Base-by-base conservation (phyloP, 2,329 filamentous ascomycete genomes). In the Dactylellina sp. region DNA sequence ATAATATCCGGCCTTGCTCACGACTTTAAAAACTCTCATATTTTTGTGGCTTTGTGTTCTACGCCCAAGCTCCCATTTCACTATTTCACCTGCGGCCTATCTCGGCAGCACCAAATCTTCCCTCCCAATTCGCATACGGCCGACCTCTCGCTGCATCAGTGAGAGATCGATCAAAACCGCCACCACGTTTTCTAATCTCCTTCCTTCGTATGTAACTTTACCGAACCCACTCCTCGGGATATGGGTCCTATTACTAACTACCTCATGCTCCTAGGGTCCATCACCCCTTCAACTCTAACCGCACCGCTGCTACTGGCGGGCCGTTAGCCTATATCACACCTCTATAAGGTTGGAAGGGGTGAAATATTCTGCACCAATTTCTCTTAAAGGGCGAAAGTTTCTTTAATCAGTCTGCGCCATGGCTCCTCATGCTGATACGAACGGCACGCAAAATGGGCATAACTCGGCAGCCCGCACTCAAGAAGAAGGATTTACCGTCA, bases 141-240 rank as follows among this genome's bases (percentile, higher is more conserved):
- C 68, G 68, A 65, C 59, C 68, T 72, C 60, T 72, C 61, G 60
- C 68, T 65, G n/a, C 24, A 20, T 24, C 12, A 55, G 68, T 64
- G 61, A 72, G 68, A 72, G 68, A 72, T 72, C 68, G 39, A 59
- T 61, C 39, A 44, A 65, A 47, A 50, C 53, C 89, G 90, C 87
- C 92, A 97, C 91, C 85, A 97, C 92, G 93, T 97, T 97, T 90
- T 94, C 93, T 86, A 97, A 96, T 85, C 90, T 96, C 80, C 90
- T 97, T 79, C 95, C 95, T 88, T 97, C 93, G 93, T 97, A 87
- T 83, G 92, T 84, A 25, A 28, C 32, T 14, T 3, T 12, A 20
- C 42, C 28, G 18, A 16, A 61, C 49, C 66, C 24, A 25, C 35
- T 56, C 22, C 49, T 40, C 32, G 52, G 24, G 74, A 75, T 65